Evolutionary conservation across 305 asterid genomes (phyloP), one percentile per base, ranked within the genome.

Genomic region (Ruellia speciosa): DNA sequence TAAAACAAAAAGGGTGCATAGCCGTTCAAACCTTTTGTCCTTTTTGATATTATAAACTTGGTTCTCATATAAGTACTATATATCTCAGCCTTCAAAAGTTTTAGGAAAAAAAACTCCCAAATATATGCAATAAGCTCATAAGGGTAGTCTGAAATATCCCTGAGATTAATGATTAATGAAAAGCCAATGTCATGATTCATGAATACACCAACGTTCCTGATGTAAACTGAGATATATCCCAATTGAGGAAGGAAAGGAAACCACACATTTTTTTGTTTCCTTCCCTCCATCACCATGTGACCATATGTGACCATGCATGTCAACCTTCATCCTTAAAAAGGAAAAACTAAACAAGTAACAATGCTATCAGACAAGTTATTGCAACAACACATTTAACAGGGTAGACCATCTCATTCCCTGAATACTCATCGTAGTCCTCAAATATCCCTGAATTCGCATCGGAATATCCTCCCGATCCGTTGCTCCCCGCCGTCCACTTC

Each of bases 381-480:
- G 57, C 47, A 47, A 71, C 18, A 16, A 62, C 24, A 17, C 75
- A 68, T 59, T n/a, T 3, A 35, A 16, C 19, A 39, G 75, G 16
- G 62, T 13, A 31, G 45, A 58, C 40, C 58, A 31, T 66, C 18
- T 3, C 19, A 66, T 79, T 64, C 58, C 80, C 79, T 5, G 78
- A 70, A 56, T 66, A 74, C 4, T 72, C 87, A 16, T 73, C 89
- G 59, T 85, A 81, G 64, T 83, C 92, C 59, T 83, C 86, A 52
- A 68, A 51, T 15, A 66, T 65, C 24, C 92, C 93, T 2, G 89
- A 75, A 69, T 70, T 65, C 0, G 75, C 76, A 35, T 70, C 81
- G 2, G 67, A 34, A 65, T 71, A 77, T 0, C 24, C 57, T n/a
- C 87, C 88, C 0, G 77, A 63, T 0, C 67, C 80, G 4, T 66